Percentiles rank a stretch among this genome's conserved stretches.
phyloP scores from a whole-genome alignment of 169 alveolate species.

The Pseudocohnilembus persalinus region DNA sequence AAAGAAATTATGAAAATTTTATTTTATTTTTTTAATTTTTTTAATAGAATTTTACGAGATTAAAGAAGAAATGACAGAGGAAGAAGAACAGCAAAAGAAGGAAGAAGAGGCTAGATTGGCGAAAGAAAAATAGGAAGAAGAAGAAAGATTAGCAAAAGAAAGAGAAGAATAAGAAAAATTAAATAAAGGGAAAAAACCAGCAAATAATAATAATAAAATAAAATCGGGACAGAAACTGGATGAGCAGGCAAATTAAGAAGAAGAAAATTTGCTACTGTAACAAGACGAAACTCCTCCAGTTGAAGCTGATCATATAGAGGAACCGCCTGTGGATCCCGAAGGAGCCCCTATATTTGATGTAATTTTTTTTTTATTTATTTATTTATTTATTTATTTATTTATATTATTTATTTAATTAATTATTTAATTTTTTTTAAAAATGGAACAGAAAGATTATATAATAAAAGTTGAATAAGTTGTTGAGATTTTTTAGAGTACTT shows the following conservation, averaged over 20 bases:
- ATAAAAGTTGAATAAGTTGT: neutral
- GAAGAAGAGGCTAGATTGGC: constrained; percentile 8
- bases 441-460: no score
- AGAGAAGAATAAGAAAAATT: neutral
- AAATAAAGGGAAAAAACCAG: neutral
- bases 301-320: constrained; percentile 7
- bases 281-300: constrained; percentile 17
- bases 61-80: constrained; percentile 26
- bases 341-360: constrained; percentile 22
- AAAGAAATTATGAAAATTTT: no score
- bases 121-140: constrained; percentile 21
- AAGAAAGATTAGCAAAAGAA: constrained; percentile 24
- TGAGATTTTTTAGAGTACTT: neutral
- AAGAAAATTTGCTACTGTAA: neutral
- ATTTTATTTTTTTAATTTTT: no score
- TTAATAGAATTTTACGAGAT: constrained; percentile 13
- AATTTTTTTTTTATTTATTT: no score
- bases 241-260: neutral
- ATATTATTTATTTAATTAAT: no score
- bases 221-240: neutral
- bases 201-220: neutral
- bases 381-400: no score
- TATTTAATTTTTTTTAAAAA: no score
- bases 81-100: neutral
- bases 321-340: constrained; percentile 50